phyloP scores from a whole-genome alignment of 352 stramenopile species.

The Globisporangium acanthophoron region DNA sequence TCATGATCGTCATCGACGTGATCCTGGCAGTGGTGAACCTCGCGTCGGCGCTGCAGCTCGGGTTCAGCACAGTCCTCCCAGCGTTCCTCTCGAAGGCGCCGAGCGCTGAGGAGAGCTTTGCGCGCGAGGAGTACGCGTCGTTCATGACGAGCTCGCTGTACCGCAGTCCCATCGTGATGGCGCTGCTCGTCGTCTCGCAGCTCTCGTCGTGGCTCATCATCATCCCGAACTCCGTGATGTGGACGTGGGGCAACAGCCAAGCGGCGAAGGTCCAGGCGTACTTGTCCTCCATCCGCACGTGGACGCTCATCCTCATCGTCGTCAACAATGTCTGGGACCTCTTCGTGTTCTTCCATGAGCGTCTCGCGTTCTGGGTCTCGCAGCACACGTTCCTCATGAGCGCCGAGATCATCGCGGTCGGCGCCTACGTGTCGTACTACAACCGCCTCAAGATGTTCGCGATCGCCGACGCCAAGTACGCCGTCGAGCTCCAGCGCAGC shows the following conservation, averaged over 20 bases:
- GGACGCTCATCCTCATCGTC: slow-evolving; percentile 24
- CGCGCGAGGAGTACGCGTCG: background rate
- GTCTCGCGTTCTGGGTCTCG: slow-evolving; percentile 23
- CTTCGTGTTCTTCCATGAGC: slow-evolving; percentile 25
- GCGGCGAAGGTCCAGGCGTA: slow-evolving; percentile 28
- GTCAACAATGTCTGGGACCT: slow-evolving; percentile 24
- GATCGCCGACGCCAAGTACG: slow-evolving; percentile 16
- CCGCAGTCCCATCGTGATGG: slow-evolving; percentile 25
- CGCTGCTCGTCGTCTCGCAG: slow-evolving; percentile 1
- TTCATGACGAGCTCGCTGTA: slow-evolving; percentile 11
- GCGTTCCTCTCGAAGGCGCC: background rate
- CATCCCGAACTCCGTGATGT: slow-evolving; percentile 43
- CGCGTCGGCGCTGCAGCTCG: slow-evolving; percentile 1
- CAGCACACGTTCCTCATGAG: slow-evolving; percentile 30
- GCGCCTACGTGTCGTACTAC: slow-evolving; percentile 3
- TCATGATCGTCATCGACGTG: slow-evolving; percentile 20
- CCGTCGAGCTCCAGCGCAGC: slow-evolving; percentile 20
- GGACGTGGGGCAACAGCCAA: slow-evolving; percentile 27
- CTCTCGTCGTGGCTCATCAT: slow-evolving; percentile 39
- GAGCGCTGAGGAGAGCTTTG: background rate
- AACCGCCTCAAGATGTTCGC: slow-evolving; percentile 18
- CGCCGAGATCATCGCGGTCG: slow-evolving; percentile 27
- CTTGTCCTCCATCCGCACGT: slow-evolving; percentile 25
- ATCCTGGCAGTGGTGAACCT: slow-evolving; percentile 25
- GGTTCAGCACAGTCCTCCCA: background rate